Conservation (phyloP, 257 asterid species). For the Fraxinus excelsior region DNA sequence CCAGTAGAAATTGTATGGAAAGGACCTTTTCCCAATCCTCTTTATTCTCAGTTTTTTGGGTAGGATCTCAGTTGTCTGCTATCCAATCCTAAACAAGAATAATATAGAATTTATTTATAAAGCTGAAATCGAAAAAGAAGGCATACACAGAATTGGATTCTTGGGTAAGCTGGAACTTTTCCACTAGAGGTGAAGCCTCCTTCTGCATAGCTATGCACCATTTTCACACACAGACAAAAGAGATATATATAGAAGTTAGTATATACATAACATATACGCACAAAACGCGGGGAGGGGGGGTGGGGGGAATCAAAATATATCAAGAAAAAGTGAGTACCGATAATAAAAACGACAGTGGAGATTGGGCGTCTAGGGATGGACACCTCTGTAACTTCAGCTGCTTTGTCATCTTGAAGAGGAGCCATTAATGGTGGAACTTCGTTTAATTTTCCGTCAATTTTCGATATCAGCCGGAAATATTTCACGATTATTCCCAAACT, state of each 20-base stretch:
- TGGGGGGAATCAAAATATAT: background rate
- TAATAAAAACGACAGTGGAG: constrained; percentile 72
- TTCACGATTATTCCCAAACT: background rate
- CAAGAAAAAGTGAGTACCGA: constrained; percentile 48
- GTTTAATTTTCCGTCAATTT: background rate
- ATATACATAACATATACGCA: background rate
- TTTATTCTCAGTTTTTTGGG: background rate
- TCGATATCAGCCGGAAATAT: background rate
- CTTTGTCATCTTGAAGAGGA: constrained; percentile 52
- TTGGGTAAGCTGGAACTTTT: constrained; percentile 72
- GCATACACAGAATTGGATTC: constrained; percentile 58
- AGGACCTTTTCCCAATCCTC: background rate
- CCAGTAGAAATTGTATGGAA: background rate
- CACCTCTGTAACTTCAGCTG: constrained; percentile 39
- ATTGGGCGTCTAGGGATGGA: constrained; percentile 50
- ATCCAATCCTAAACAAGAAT: background rate
- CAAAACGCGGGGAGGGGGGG: too few relatives aligned
- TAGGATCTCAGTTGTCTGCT: background rate
- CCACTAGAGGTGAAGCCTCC: constrained; percentile 84
- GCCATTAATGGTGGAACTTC: constrained; percentile 36
- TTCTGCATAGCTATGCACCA: constrained; percentile 78
- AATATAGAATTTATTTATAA: background rate
- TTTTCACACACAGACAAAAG: background rate
- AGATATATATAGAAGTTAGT: constrained; percentile 11
- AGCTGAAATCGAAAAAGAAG: constrained; percentile 9